Evolutionary conservation across 2,329 filamentous ascomycete genomes (phyloP).

Genomic region (Colletotrichum graminicola): DNA sequence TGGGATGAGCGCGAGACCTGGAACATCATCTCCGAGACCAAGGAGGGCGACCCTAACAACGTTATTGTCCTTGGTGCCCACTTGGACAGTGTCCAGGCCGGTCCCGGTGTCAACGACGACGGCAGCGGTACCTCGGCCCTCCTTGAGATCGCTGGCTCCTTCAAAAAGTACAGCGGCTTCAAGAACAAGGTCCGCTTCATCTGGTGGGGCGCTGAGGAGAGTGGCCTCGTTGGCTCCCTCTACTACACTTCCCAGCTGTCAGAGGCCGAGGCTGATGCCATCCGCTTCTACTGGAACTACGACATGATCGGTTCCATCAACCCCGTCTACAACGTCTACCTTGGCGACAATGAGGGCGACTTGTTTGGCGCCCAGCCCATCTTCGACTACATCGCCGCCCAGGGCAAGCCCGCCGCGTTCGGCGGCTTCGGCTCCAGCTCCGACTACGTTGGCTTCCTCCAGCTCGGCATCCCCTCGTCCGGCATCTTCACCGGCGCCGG

Average conservation of each 20-base stretch:
- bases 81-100: constrained; percentile 55
- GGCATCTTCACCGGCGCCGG: constrained; percentile 58
- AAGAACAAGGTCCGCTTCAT: constrained; percentile 59
- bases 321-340: constrained; percentile 56
- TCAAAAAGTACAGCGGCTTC: constrained; percentile 54
- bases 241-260: constrained; percentile 55
- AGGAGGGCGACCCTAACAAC: constrained; percentile 57
- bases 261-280: constrained; percentile 61
- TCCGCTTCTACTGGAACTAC: constrained; percentile 77
- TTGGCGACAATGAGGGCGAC: constrained; percentile 54
- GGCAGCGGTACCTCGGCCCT: constrained; percentile 55
- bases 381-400: constrained; percentile 51
- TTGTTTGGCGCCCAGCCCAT: constrained; percentile 52
- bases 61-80: constrained; percentile 59
- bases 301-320: constrained; percentile 73
- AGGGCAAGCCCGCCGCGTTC: constrained; percentile 50
- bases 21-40: constrained; percentile 59
- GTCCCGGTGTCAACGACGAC: constrained; percentile 58
- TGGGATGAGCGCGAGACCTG: constrained; percentile 53
- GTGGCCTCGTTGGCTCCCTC: constrained; percentile 58
- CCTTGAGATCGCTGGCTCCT: constrained; percentile 54
- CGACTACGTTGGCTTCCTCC: constrained; percentile 57
- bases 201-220: constrained; percentile 60
- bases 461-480: constrained; percentile 55
- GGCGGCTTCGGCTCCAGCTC: constrained; percentile 53